phyloP scores from a whole-genome alignment of 2,329 filamentous ascomycete genomes.

The Exophiala bonariae region DNA sequence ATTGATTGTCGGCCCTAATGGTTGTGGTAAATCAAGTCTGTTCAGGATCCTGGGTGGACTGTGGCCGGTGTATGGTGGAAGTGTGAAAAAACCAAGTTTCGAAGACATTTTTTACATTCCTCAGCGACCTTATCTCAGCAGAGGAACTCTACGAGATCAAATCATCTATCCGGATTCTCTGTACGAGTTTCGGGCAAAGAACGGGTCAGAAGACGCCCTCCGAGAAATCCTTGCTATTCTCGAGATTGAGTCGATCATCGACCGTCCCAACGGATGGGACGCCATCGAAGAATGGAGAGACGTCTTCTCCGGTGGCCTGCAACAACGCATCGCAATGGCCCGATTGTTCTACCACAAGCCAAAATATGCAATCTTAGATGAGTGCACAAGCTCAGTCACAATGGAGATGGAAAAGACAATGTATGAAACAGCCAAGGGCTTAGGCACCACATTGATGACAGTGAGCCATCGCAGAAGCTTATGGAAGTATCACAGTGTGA shows the following conservation, averaged over 20 bases:
- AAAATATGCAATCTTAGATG: slow-evolving; percentile 92
- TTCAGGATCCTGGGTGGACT: slow-evolving; percentile 95
- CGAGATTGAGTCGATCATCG: slow-evolving; percentile 79
- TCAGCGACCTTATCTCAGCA: slow-evolving; percentile 88
- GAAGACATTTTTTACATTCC: slow-evolving; percentile 98
- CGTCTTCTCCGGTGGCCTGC: slow-evolving; percentile 84
- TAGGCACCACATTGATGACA: slow-evolving; percentile 95
- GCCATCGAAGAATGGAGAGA: slow-evolving; percentile 96
- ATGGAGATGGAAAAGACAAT: slow-evolving; percentile 92
- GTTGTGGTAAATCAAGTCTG: slow-evolving; percentile 92
- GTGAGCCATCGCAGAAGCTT: slow-evolving; percentile 87
- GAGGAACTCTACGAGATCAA: slow-evolving; percentile 90
- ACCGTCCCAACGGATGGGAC: slow-evolving; percentile 81
- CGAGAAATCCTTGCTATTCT: slow-evolving; percentile 73
- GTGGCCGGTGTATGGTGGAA: slow-evolving; percentile 97
- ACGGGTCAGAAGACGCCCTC: slow-evolving; percentile 79
- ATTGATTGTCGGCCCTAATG: slow-evolving; percentile 93
- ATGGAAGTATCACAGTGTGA: slow-evolving; percentile 95
- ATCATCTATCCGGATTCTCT: slow-evolving; percentile 93
- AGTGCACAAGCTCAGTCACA: slow-evolving; percentile 94
- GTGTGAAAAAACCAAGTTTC: slow-evolving; percentile 85
- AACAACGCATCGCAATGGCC: slow-evolving; percentile 96
- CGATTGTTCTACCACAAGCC: slow-evolving; percentile 91
- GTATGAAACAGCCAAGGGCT: slow-evolving; percentile 91
- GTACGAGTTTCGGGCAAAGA: slow-evolving; percentile 81